Conservation (phyloP, 345 rosid genomes). For the Carallia brachiata region DNA sequence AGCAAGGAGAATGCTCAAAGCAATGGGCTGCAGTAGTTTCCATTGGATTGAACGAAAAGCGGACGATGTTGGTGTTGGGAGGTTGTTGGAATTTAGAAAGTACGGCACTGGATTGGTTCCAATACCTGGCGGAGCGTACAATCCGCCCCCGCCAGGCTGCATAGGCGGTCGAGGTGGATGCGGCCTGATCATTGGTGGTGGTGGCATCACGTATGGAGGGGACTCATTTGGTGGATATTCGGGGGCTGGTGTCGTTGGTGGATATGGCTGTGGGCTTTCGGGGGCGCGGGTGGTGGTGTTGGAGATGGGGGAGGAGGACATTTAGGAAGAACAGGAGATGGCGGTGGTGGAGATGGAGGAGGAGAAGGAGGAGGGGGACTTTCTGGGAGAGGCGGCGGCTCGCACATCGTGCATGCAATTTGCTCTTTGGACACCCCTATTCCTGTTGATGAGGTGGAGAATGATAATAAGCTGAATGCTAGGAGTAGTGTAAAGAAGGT, state of each 20-base stretch:
- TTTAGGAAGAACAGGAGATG: slow-evolving; percentile 3
- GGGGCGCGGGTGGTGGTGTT: background rate
- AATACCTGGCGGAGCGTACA: slow-evolving; percentile 16
- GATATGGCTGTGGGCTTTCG: slow-evolving; percentile 10
- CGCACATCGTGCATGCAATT: slow-evolving; percentile 14
- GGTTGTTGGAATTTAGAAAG: background rate
- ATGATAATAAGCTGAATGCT: background rate
- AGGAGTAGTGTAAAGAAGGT: slow-evolving; percentile 12
- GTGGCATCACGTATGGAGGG: background rate
- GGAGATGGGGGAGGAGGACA: slow-evolving; percentile 20
- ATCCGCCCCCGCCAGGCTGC: background rate
- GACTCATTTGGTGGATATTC: slow-evolving; percentile 5
- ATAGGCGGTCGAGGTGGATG: background rate
- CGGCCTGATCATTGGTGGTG: slow-evolving; percentile 7
- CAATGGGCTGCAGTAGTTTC: background rate
- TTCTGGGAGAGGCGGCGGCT: slow-evolving; percentile 6
- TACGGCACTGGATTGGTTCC: slow-evolving; percentile 10
- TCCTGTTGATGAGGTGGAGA: background rate
- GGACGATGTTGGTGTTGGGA: background rate
- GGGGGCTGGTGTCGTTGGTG: slow-evolving; percentile 5
- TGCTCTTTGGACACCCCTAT: slow-evolving; percentile 5
- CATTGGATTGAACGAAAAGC: background rate
- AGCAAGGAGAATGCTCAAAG: background rate
- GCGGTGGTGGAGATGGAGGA: slow-evolving; percentile 1
- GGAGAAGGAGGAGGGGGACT: slow-evolving; percentile 20